Percentiles rank a stretch among this genome's conserved stretches.
Conservation (phyloP, 1,284 basidiomycete genomes). For the Cryptococcus amylolentus region DNA sequence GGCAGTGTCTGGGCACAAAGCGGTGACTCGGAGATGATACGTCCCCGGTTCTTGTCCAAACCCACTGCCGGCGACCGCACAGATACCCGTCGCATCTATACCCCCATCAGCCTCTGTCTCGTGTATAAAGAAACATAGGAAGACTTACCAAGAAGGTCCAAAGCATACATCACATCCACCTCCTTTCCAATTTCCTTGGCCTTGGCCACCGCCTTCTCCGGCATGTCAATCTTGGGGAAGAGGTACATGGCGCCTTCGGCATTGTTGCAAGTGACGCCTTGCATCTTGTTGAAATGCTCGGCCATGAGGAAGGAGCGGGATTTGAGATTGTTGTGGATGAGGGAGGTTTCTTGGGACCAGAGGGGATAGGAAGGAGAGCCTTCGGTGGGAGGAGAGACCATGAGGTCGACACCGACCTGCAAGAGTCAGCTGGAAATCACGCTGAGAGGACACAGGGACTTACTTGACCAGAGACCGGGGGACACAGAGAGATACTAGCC, state of each 20-base stretch:
- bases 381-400: constrained; percentile 76
- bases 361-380: constrained; percentile 71
- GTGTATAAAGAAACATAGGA: too few relatives aligned
- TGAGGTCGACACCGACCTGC: constrained; percentile 87
- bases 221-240: constrained; percentile 71
- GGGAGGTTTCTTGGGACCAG: constrained; percentile 76
- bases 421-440: not conserved
- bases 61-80: constrained; percentile 84
- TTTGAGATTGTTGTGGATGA: constrained; percentile 70
- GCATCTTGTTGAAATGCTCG: constrained; percentile 67
- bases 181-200: constrained; percentile 69
- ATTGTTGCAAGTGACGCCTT: constrained; percentile 79
- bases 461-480: constrained; percentile 69
- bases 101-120: not conserved
- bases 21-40: constrained; percentile 82
- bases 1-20: constrained; percentile 77
- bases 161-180: constrained; percentile 82
- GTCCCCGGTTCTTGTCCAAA: constrained; percentile 87
- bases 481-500: constrained; percentile 82
- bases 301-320: constrained; percentile 70
- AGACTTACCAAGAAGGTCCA: constrained; percentile 63
- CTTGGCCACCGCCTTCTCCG: constrained; percentile 66
- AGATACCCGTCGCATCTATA: constrained; percentile 77
- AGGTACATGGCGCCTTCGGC: constrained; percentile 83
- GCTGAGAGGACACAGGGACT: constrained; percentile 4